These are phyloP conservation scores for Neonectria ditissima DNA, from an alignment of 2,329 filamentous ascomycete species.

Conservation along the genomic window DNA sequence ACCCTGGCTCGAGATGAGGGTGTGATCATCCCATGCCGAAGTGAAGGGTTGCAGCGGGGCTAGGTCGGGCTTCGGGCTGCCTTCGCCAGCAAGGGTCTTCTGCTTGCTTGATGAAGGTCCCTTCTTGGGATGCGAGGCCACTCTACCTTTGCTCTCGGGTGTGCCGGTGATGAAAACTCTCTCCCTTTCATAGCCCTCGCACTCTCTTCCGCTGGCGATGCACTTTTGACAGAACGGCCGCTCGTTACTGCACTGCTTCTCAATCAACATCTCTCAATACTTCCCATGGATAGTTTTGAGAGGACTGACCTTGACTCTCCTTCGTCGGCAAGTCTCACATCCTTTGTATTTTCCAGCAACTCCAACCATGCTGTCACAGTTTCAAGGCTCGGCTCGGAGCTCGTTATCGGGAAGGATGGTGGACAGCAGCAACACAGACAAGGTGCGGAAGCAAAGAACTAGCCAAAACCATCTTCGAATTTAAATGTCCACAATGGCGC, in stretches of 20 bases:
- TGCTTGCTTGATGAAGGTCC: slow-evolving; percentile 50
- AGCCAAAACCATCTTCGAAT: slow-evolving; percentile 25
- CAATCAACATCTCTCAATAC: slow-evolving; percentile 17
- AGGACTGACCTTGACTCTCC: slow-evolving; percentile 67
- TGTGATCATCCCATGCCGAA: slow-evolving; percentile 63
- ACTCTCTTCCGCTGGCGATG: slow-evolving; percentile 65
- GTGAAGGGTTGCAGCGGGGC: slow-evolving; percentile 55
- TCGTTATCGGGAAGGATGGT: not conserved
- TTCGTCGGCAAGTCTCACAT: slow-evolving; percentile 70
- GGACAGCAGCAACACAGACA: not conserved
- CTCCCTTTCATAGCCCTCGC: slow-evolving; percentile 72
- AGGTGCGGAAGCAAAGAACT: not conserved
- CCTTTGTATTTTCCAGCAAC: slow-evolving; percentile 74
- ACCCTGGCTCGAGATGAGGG: slow-evolving; percentile 55
- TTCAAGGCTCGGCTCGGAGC: not conserved
- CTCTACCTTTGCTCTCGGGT: slow-evolving; percentile 64
- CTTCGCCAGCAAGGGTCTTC: slow-evolving; percentile 42
- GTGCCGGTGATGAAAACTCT: slow-evolving; percentile 74
- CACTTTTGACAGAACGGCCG: slow-evolving; percentile 72
- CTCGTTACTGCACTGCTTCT: slow-evolving; percentile 69
- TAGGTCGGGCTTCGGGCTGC: slow-evolving; percentile 43
- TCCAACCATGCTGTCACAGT: slow-evolving; percentile 63
- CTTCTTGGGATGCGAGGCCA: slow-evolving; percentile 67
- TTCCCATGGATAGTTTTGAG: not conserved
- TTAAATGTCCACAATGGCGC: slow-evolving; percentile 28